phyloP scores from a whole-genome alignment of 345 rosid genomes.

The Fremontodendron californicum region DNA sequence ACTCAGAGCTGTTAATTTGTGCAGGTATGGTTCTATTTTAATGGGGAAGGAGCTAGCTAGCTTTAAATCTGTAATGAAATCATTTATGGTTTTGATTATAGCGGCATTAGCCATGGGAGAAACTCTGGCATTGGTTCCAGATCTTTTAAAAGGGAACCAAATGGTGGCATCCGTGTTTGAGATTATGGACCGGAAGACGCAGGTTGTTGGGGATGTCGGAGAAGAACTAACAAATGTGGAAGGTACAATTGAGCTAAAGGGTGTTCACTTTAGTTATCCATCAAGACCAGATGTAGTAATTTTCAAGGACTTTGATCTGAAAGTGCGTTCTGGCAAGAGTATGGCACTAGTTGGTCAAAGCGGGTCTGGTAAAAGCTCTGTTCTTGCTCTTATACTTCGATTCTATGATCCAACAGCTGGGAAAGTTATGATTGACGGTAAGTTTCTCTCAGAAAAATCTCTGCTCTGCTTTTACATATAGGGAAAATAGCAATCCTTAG shows the following conservation, averaged over 20 bases:
- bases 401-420: conserved; percentile 88
- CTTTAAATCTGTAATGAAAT: conserved; percentile 84
- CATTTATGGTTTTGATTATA: conserved; percentile 93
- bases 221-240: conserved; percentile 61
- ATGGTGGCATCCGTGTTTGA: conserved; percentile 91
- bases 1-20: conserved; percentile 9
- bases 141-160: conserved; percentile 90
- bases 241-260: conserved; percentile 68
- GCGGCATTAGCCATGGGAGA: conserved; percentile 98
- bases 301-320: conserved; percentile 67
- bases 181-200: conserved; percentile 68
- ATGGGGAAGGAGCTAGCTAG: conserved; percentile 79
- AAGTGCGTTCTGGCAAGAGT: conserved; percentile 64
- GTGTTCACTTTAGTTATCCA: conserved; percentile 78
- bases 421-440: conserved; percentile 82
- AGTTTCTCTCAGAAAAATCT: conserved; percentile 19
- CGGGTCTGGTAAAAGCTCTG: conserved; percentile 95
- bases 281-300: conserved; percentile 77
- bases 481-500: neutral
- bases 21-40: conserved; percentile 88
- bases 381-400: conserved; percentile 77
- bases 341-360: conserved; percentile 96
- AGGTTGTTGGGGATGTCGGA: conserved; percentile 55
- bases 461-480: neutral
- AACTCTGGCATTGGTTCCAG: conserved; percentile 83